phyloP scores from a whole-genome alignment of 1,284 basidiomycete genomes.

The Ceratobasidium papillatum region DNA sequence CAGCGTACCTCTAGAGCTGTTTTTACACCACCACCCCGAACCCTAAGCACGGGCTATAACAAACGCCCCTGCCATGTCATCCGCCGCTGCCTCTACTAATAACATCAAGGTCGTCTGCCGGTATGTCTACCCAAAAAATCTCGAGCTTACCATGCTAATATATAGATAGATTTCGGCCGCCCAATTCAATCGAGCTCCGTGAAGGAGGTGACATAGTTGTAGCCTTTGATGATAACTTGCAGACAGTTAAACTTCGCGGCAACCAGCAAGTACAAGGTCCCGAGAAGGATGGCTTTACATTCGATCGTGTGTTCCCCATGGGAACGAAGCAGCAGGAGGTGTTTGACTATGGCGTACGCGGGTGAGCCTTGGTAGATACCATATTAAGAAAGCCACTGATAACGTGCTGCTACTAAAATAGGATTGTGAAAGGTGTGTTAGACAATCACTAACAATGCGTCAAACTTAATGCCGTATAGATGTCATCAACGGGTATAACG shows the following conservation, averaged over 20 bases:
- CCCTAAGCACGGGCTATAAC: conserved; percentile 26
- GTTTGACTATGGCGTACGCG: conserved; percentile 98
- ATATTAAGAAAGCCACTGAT: conserved; percentile 25
- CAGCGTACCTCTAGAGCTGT: not conserved
- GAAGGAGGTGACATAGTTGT: conserved; percentile 94
- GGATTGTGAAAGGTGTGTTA: conserved; percentile 77
- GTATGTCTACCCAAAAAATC: conserved; percentile 58
- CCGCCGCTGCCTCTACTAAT: conserved; percentile 55
- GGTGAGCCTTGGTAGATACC: conserved; percentile 62
- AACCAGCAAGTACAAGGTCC: conserved; percentile 72
- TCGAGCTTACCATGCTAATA: not conserved
- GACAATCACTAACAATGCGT: not conserved
- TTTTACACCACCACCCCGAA: conserved; percentile 18
- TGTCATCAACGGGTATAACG: conserved; percentile 99
- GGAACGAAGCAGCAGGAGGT: conserved; percentile 92
- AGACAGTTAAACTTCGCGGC: conserved; percentile 83
- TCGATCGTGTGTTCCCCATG: conserved; percentile 97
- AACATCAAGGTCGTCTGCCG: conserved; percentile 96
- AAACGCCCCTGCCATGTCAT: conserved; percentile 35
- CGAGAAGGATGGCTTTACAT: conserved; percentile 94
- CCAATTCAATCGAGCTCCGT: conserved; percentile 90
- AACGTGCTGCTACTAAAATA: conserved; percentile 49
- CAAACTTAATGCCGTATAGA: conserved; percentile 61
- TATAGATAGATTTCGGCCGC: conserved; percentile 86
- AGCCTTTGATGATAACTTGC: conserved; percentile 84